phyloP scores from a whole-genome alignment of 139 green algal genomes.

The Picochlorum sp. region DNA sequence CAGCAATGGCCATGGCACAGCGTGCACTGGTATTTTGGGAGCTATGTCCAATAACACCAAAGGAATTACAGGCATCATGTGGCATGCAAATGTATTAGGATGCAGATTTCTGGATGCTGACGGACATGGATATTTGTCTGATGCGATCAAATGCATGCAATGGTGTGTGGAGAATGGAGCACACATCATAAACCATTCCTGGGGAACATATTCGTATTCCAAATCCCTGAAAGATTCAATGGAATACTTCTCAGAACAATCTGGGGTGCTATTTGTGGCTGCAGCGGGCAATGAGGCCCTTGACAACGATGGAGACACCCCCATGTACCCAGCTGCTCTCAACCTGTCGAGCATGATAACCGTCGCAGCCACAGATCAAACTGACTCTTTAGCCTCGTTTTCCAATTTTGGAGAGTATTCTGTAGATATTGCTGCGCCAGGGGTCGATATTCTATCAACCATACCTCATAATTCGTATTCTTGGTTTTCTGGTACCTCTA shows the following conservation, averaged over 20 bases:
- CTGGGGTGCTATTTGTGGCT: slow-evolving; percentile 5
- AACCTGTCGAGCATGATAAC: slow-evolving; percentile 1
- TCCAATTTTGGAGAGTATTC: slow-evolving; percentile 10
- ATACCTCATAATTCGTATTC: neutral
- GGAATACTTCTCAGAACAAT: neutral
- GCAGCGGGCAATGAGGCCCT: slow-evolving; percentile 7
- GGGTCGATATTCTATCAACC: slow-evolving; percentile 18
- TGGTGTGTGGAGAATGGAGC: slow-evolving; percentile 8
- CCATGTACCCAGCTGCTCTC: slow-evolving; percentile 9
- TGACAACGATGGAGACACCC: slow-evolving; percentile 11
- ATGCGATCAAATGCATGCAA: neutral
- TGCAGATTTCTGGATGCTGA: slow-evolving; percentile 21
- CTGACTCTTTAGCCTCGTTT: neutral
- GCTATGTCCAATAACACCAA: slow-evolving; percentile 16
- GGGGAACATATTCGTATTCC: neutral
- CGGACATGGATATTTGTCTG: neutral
- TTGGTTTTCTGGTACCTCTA: slow-evolving; percentile 24
- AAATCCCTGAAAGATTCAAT: slow-evolving; percentile 11
- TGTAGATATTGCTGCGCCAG: slow-evolving; percentile 10
- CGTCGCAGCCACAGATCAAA: slow-evolving; percentile 6
- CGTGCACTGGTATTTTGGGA: slow-evolving; percentile 3
- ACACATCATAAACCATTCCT: slow-evolving; percentile 15
- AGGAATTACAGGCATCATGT: slow-evolving; percentile 12
- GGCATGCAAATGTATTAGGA: slow-evolving; percentile 10
- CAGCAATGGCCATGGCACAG: slow-evolving; percentile 1